phyloP scores from a whole-genome alignment of 2,329 filamentous ascomycete species.

The Trichoderma endophyticum region DNA sequence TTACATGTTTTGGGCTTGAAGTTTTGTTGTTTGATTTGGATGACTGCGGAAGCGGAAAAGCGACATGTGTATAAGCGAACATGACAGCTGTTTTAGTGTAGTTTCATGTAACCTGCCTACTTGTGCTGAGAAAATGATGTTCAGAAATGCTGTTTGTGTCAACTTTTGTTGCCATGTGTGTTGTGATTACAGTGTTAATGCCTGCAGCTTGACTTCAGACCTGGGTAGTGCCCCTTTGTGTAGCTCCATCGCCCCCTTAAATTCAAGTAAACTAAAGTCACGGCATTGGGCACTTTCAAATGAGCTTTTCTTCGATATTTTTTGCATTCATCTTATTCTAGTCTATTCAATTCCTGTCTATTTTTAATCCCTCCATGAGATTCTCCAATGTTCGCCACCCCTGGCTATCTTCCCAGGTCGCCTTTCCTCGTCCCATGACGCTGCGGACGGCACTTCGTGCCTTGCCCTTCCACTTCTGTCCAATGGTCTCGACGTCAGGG shows the following conservation, averaged over 20 bases:
- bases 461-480: constrained; percentile 83
- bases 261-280: no score
- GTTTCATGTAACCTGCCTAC: neutral
- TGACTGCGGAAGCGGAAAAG: neutral
- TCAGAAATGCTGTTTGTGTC: neutral
- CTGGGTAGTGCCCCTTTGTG: no score
- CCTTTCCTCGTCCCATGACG: constrained; percentile 77
- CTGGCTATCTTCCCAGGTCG: constrained; percentile 74
- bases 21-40: neutral
- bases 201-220: neutral
- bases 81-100: neutral
- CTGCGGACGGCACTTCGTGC: constrained; percentile 79
- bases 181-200: neutral
- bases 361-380: constrained; percentile 54
- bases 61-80: neutral
- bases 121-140: neutral
- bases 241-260: no score
- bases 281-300: no score
- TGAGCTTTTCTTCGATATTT: neutral
- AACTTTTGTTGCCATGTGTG: neutral
- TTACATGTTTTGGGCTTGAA: neutral
- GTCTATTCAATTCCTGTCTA: constrained; percentile 18
- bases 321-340: neutral
- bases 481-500: constrained; percentile 61
- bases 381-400: constrained; percentile 63